These are phyloP conservation scores for Jamesozyma piceae DNA, from an alignment of 805 yeast species.

Conservation along the genomic window DNA sequence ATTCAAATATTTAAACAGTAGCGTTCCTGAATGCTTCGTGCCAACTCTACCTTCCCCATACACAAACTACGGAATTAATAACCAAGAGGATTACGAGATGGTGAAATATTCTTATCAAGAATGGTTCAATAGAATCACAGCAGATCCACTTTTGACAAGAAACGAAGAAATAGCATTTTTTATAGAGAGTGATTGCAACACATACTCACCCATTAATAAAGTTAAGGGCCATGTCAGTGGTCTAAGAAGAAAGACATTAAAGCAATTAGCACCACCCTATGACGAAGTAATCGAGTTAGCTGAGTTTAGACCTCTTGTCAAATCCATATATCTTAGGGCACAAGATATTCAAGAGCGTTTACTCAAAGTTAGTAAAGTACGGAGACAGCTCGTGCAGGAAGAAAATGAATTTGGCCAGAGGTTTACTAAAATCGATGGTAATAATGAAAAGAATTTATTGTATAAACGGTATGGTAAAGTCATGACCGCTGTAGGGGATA, in stretches of 20 bases:
- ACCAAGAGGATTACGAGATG: slow-evolving; percentile 64
- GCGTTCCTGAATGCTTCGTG: slow-evolving; percentile 86
- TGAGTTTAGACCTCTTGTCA: slow-evolving; percentile 77
- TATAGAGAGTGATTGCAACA: slow-evolving; percentile 63
- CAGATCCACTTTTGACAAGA: slow-evolving; percentile 69
- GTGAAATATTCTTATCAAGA: slow-evolving; percentile 56
- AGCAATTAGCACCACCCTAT: slow-evolving; percentile 85
- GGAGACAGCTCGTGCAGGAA: slow-evolving; percentile 43
- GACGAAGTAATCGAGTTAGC: slow-evolving; percentile 78
- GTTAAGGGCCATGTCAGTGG: slow-evolving; percentile 68
- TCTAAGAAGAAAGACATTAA: slow-evolving; percentile 74
- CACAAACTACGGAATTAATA: slow-evolving; percentile 74
- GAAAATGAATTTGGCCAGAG: slow-evolving; percentile 43
- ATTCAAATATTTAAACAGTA: slow-evolving; percentile 66
- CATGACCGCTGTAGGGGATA: slow-evolving; percentile 61
- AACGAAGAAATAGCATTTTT: slow-evolving; percentile 86
- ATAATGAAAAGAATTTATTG: slow-evolving; percentile 33
- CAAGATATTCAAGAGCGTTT: slow-evolving; percentile 46
- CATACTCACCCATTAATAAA: slow-evolving; percentile 42
- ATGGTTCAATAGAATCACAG: slow-evolving; percentile 73
- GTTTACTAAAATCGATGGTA: slow-evolving; percentile 23
- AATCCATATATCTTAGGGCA: slow-evolving; percentile 54
- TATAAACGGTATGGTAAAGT: slow-evolving; percentile 74
- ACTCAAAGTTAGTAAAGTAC: slow-evolving; percentile 42
- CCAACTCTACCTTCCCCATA: slow-evolving; percentile 74